These are phyloP conservation scores for Lasiosphaeria miniovina DNA, from an alignment of 495 filamentous ascomycete genomes.

Conservation along the genomic window DNA sequence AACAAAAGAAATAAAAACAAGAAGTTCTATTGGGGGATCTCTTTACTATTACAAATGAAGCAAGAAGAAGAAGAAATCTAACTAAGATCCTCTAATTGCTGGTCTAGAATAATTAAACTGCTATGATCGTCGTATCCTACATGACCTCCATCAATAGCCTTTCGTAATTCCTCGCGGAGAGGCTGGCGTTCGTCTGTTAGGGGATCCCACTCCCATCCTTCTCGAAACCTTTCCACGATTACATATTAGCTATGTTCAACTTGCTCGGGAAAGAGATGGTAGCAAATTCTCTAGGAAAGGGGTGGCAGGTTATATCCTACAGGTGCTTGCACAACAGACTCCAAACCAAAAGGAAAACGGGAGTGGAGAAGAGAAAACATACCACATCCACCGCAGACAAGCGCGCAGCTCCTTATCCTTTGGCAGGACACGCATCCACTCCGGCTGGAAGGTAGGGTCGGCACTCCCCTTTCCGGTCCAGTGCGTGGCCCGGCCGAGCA, in stretches of 20 bases:
- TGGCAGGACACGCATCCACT: conserved; percentile 87
- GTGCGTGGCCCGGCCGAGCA: conserved; percentile 59
- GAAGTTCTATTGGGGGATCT: neutral
- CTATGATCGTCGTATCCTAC: conserved; percentile 61
- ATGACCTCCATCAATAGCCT: conserved; percentile 56
- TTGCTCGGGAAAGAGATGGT: neutral
- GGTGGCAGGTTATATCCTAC: too few relatives aligned
- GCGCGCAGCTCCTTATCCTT: conserved; percentile 86
- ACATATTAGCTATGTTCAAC: conserved; percentile 7
- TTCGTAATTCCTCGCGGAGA: conserved; percentile 54
- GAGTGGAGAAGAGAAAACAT: conserved; percentile 25
- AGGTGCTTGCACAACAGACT: too few relatives aligned
- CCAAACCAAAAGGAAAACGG: neutral
- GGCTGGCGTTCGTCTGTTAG: conserved; percentile 60
- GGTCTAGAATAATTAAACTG: conserved; percentile 39
- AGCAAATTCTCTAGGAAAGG: neutral
- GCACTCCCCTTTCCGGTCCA: conserved; percentile 54
- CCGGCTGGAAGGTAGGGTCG: conserved; percentile 50
- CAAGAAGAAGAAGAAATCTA: neutral
- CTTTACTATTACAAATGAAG: neutral
- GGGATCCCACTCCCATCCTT: conserved; percentile 80
- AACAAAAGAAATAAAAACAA: too few relatives aligned
- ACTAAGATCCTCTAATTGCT: neutral
- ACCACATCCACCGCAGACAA: conserved; percentile 88
- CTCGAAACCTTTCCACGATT: conserved; percentile 33